Evolutionary conservation across 2,329 filamentous ascomycete genomes (phyloP), one percentile per base, ranked within the genome.

Genomic region (Colletotrichum tabaci): DNA sequence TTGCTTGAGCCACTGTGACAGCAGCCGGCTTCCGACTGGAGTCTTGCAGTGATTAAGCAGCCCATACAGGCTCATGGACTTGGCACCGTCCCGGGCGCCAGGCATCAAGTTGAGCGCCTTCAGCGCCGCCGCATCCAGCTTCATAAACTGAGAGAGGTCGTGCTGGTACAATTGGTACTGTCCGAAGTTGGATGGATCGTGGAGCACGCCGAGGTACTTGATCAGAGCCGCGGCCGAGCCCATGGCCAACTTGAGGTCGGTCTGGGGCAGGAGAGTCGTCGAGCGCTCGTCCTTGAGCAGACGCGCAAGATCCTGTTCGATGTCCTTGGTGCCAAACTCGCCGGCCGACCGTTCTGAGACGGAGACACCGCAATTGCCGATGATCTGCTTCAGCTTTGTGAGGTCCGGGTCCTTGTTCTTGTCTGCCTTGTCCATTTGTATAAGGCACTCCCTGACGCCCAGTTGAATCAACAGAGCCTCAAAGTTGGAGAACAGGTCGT

Each of bases 101-200:
- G 96, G 97, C 95, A 99, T 98, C 47, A 99, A 88, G 77, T 99
- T 99, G 65, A 99, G 87, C 0, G 96, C 96, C 78, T 97, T 96
- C 53, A 99, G 85, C 0, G 96, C 96, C 1, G 96, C 94, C 0
- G 97, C 95, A 82, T 99, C 96, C 5, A 99, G 87, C 83, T 98
- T 99, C 96, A 99, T 99, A 81, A 94, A 99, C 77, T 99, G 95
- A 2, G 95, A 92, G 55, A 99, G 84, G 79, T 99, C 96, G 81
- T 99, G 96, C 82, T 99, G 96, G 79, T 98, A 99, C 18, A 99
- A 89, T 80, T 96, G 94, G 79, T 97, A 99, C 79, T 99, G 96
- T 3, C 97, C 96, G 81, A 98, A 98, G 82, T 99, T 99, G 67
- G 94, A 94, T 1, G 94, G 86, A 79, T 99, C 96, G 40, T 96